Percentiles rank a stretch among this genome's conserved stretches.
Conservation (phyloP, 176 grass and related monocot species). For the Carex myosuroides region DNA sequence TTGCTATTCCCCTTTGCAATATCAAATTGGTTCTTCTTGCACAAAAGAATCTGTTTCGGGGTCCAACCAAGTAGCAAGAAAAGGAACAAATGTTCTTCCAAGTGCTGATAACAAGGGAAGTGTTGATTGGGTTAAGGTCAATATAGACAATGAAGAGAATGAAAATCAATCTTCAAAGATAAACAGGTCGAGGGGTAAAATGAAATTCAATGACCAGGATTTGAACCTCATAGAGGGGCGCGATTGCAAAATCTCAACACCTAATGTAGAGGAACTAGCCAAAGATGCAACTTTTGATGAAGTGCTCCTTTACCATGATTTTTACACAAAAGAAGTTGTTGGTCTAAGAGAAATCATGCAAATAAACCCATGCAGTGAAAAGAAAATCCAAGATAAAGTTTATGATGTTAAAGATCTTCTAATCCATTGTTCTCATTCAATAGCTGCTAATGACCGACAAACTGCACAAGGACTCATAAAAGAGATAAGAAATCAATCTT, state of each 20-base stretch:
- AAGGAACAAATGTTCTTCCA: slow-evolving; percentile 15
- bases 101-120: background rate
- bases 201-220: slow-evolving; percentile 12
- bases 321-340: slow-evolving; percentile 17
- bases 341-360: slow-evolving; percentile 24
- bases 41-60: slow-evolving; percentile 5
- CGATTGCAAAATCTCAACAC: slow-evolving; percentile 15
- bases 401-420: slow-evolving; percentile 28
- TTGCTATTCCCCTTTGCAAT: background rate
- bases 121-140: background rate
- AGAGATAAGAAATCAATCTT: slow-evolving; percentile 29
- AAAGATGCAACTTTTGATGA: slow-evolving; percentile 18
- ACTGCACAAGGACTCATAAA: slow-evolving; percentile 19
- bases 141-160: background rate
- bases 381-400: slow-evolving; percentile 24
- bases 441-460: slow-evolving; percentile 29
- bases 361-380: background rate
- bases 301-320: slow-evolving; percentile 22
- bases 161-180: background rate
- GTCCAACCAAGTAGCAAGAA: slow-evolving; percentile 14
- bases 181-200: background rate
- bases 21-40: background rate
- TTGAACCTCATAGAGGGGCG: slow-evolving; percentile 12
- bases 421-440: slow-evolving; percentile 27
- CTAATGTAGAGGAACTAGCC: slow-evolving; percentile 11